Percentiles rank a stretch among this genome's conserved stretches.
Conservation (phyloP, 495 filamentous ascomycete genomes). For the Lophiotrema nucula region DNA sequence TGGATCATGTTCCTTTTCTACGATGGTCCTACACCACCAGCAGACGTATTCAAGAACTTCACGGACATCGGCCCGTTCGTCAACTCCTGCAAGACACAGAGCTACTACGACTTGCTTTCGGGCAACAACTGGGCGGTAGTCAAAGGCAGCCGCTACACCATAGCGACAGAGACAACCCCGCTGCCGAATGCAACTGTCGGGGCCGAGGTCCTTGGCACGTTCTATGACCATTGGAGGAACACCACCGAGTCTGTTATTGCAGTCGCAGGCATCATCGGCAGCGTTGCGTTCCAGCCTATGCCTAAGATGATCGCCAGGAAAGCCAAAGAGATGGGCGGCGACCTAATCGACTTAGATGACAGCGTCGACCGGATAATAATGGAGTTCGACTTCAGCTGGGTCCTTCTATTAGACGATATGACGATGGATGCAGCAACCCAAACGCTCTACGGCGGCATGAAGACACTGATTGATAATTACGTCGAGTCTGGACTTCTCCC, state of each 20-base stretch:
- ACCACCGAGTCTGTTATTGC: slow-evolving; percentile 40
- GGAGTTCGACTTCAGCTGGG: slow-evolving; percentile 57
- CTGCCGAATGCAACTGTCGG: slow-evolving; percentile 48
- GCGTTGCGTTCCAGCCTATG: slow-evolving; percentile 58
- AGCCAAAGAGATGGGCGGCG: slow-evolving; percentile 51
- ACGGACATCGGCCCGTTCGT: slow-evolving; percentile 49
- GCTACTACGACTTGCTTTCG: slow-evolving; percentile 52
- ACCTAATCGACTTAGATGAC: slow-evolving; percentile 53
- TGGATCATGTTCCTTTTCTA: slow-evolving; percentile 66
- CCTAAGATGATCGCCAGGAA: slow-evolving; percentile 50
- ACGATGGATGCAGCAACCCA: slow-evolving; percentile 53
- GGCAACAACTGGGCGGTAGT: slow-evolving; percentile 27
- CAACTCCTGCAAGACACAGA: slow-evolving; percentile 52
- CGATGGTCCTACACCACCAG: slow-evolving; percentile 56
- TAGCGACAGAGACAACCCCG: slow-evolving; percentile 58
- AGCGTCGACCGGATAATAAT: slow-evolving; percentile 56
- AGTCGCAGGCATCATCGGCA: slow-evolving; percentile 51
- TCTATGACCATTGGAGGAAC: slow-evolving; percentile 56
- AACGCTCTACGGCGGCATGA: slow-evolving; percentile 46
- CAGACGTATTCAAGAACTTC: slow-evolving; percentile 57
- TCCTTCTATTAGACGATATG: slow-evolving; percentile 42
- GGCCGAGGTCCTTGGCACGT: slow-evolving; percentile 46
- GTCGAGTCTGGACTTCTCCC: slow-evolving; percentile 35
- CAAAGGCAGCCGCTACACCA: slow-evolving; percentile 50
- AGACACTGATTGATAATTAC: slow-evolving; percentile 9